Percentiles rank a stretch among this genome's conserved stretches.
These are phyloP conservation scores for Yamadazyma siamensis DNA, from an alignment of 1,139 yeast genomes.

Conservation along the genomic window DNA sequence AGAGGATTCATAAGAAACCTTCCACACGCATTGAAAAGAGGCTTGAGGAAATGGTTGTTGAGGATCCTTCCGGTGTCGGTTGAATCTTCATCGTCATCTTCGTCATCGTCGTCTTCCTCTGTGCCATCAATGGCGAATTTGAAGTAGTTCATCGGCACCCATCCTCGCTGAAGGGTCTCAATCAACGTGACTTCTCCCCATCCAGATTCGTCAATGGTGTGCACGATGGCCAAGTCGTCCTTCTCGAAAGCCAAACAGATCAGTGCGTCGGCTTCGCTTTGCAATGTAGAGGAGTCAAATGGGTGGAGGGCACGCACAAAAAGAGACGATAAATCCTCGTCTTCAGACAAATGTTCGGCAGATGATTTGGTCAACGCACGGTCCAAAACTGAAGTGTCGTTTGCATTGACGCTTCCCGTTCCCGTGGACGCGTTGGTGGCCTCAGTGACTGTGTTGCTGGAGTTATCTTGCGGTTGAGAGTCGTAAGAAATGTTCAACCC, in stretches of 20 bases:
- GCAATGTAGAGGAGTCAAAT: constrained; percentile 68
- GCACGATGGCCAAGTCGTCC: constrained; percentile 82
- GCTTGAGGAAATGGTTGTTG: constrained; percentile 49
- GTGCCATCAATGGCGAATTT: constrained; percentile 51
- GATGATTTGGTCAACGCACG: constrained; percentile 14
- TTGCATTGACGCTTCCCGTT: too few species aligned
- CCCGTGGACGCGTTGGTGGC: too few species aligned
- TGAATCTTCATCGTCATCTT: constrained; percentile 17
- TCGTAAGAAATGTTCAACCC: constrained; percentile 10
- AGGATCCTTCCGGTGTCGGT: constrained; percentile 24
- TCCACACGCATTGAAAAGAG: constrained; percentile 71
- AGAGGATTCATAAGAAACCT: constrained; percentile 71
- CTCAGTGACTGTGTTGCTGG: background rate
- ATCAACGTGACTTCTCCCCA: constrained; percentile 95
- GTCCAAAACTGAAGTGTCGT: too few species aligned
- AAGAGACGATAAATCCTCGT: constrained; percentile 41
- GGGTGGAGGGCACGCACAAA: constrained; percentile 71
- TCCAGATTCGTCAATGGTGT: constrained; percentile 86
- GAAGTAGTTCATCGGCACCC: constrained; percentile 96
- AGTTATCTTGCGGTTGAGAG: background rate
- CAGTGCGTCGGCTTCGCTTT: constrained; percentile 63
- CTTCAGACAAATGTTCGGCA: constrained; percentile 17
- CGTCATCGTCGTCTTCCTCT: constrained; percentile 15
- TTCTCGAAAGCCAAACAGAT: constrained; percentile 81
- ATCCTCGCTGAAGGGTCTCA: constrained; percentile 74